Conservation (phyloP, 495 filamentous ascomycete species). For the Parachaetomium inaequale region DNA sequence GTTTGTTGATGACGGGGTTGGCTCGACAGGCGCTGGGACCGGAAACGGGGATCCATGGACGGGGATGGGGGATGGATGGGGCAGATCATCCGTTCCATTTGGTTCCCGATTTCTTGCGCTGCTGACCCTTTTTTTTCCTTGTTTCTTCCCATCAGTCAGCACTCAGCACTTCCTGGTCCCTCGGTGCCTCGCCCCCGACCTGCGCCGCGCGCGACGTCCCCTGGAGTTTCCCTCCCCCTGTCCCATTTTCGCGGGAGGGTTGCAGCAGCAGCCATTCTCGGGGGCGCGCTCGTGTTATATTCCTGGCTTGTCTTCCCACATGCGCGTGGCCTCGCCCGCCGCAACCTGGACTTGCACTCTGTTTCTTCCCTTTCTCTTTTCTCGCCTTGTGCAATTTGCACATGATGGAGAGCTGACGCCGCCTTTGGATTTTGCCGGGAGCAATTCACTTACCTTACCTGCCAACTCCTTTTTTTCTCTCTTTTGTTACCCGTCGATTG, state of each 20-base stretch:
- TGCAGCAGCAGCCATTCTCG: slow-evolving; percentile 1
- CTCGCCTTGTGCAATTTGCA: neutral
- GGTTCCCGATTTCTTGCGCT: neutral
- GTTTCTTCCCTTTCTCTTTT: slow-evolving; percentile 22
- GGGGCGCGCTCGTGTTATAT: slow-evolving; percentile 8
- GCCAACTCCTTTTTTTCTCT: neutral
- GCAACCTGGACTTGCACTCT: slow-evolving; percentile 40
- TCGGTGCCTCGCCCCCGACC: slow-evolving; percentile 4
- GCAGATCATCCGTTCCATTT: no score
- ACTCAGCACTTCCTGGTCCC: slow-evolving; percentile 1
- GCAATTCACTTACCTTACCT: neutral
- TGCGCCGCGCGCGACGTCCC: neutral
- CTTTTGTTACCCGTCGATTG: slow-evolving; percentile 23
- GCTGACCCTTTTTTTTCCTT: neutral
- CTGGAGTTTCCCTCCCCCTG: slow-evolving; percentile 1
- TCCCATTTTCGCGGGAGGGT: neutral
- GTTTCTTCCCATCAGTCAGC: neutral
- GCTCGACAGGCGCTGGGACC: neutral
- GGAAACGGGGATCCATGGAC: neutral
- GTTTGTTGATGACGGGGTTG: neutral
- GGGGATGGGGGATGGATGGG: neutral
- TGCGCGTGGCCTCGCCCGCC: slow-evolving; percentile 18
- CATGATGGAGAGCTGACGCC: slow-evolving; percentile 8
- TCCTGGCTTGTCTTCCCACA: slow-evolving; percentile 4
- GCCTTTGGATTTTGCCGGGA: slow-evolving; percentile 4